Evolutionary conservation across 352 stramenopile genomes (phyloP).

Genomic region (Globisporangium camurandrum): DNA sequence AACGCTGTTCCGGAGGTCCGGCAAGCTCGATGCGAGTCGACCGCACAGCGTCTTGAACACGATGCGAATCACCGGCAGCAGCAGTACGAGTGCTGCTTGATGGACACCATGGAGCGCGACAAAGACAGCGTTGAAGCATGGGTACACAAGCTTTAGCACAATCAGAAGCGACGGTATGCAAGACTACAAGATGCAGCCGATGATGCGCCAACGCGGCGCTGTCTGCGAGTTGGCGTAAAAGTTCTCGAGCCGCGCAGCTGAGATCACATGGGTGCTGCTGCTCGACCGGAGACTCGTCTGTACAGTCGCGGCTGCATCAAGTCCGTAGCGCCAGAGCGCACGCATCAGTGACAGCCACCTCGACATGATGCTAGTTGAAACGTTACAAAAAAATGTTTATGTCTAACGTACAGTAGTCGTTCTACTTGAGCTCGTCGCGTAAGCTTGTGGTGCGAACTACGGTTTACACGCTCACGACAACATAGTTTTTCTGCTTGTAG

Average conservation of each 20-base stretch:
- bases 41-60: background rate
- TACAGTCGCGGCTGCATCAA: too few relatives aligned
- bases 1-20: background rate
- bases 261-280: background rate
- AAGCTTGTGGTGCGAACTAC: too few relatives aligned
- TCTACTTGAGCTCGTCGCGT: too few relatives aligned
- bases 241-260: background rate
- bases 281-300: too few relatives aligned
- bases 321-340: too few relatives aligned
- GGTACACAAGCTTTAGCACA: slow-evolving; percentile 5
- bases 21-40: background rate
- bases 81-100: slow-evolving; percentile 6
- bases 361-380: too few relatives aligned
- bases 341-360: too few relatives aligned
- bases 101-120: background rate
- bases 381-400: too few relatives aligned
- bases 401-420: too few relatives aligned
- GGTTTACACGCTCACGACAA: too few relatives aligned
- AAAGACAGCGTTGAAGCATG: slow-evolving; percentile 7
- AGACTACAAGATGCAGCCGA: background rate
- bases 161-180: background rate
- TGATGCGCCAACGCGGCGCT: background rate
- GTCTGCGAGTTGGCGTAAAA: background rate
- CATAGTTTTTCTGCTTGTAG: too few relatives aligned
- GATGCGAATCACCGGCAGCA: slow-evolving; percentile 4